Evolutionary conservation across 805 yeast genomes (phyloP), one percentile per base, ranked within the genome.

Genomic region (Nakazawaea ambrosiae): DNA sequence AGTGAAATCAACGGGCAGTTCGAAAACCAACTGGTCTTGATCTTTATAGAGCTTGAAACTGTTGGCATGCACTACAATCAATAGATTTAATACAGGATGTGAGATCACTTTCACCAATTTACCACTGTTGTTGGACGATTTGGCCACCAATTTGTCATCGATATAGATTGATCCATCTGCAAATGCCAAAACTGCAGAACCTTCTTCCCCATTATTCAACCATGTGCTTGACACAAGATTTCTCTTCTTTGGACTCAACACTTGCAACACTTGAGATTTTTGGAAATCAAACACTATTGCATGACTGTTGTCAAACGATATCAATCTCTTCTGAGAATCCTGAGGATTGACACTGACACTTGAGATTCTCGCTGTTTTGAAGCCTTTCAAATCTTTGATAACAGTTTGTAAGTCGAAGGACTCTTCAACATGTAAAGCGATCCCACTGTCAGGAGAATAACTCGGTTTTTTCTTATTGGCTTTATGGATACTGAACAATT

Each of bases 401-500:
- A 31, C 14, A 10, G 32, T n/a, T 16, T 24, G 32, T n/a, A 27
- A 16, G 20, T 37, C 36, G 9, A 29, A 9, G 10, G 33, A 24
- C 3, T 23, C 40, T 12, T 16, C 30, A 6, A 20, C 12, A 8
- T 20, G 16, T 16, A 44, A 27, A 15, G 26, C 19, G 6, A 40
- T 19, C n/a, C 8, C 20, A 7, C 33, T 30, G 4, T 37, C 37
- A 15, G 42, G 18, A 12, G 24, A 33, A 29, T 36, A 39, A 30
- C 44, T 41, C 22, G 44, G 41, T 27, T 49, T 47, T 29, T 20
- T 19, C 27, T 49, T 54, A 9, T 44, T 40, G 4, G 46, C 28
- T 26, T 46, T 48, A 37, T 54, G 59, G 5, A 33, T 26, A 16
- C 38, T 34, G 31, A 47, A 52, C 17, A 54, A 37, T 9, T 30